Base-by-base conservation (phyloP, 2,329 filamentous ascomycete genomes). In the Penicillium brasilianum region DNA sequence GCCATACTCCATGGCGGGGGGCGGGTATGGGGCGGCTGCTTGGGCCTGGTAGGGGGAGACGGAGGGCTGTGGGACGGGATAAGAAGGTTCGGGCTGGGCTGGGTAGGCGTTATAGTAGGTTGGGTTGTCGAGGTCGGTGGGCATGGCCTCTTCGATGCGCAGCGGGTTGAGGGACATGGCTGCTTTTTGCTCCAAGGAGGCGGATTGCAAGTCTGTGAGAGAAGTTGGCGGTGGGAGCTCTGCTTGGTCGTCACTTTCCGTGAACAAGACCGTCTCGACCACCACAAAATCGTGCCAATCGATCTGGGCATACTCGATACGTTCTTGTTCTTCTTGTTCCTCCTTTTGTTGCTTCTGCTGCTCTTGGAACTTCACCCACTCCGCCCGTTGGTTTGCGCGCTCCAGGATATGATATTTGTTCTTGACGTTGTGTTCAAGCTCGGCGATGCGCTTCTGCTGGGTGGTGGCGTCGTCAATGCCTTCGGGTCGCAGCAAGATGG, bases 281-380 rank as follows among this genome's bases (percentile, higher is more conserved):
- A 99, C 90, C 36, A 94, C 89, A 71, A 99, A 99, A 74, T 98
- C 94, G 73, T 96, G 92, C 95, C 95, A 99, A 77, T 99, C 95
- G 65, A 99, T 95, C 70, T 95, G 90, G 1, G 90, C 90, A 76
- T 95, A 90, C 56, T 85, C 84, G 53, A 88, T 80, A 71, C 89
- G 88, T 76, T 97, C 91, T 71, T 92, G 88, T 73, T 96, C 91
- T 43, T 90, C 90, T 65, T 93, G 88, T 72, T 96, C 92, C 71
- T 96, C 93, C 73, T 93, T 93, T 82, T 93, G 91, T 69, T 89
- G 87, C 75, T 93, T 94, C 79, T 97, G 91, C 57, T 88, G 82
- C 68, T 95, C 91, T 71, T 95, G 90, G 72, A 88, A 91, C 76
- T 92, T 93, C 66, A 90, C 84, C 84, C 93, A 98, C 69, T 96